Evolutionary conservation across 305 asterid genomes (phyloP).

Genomic region (Solanum aculeatissimum): DNA sequence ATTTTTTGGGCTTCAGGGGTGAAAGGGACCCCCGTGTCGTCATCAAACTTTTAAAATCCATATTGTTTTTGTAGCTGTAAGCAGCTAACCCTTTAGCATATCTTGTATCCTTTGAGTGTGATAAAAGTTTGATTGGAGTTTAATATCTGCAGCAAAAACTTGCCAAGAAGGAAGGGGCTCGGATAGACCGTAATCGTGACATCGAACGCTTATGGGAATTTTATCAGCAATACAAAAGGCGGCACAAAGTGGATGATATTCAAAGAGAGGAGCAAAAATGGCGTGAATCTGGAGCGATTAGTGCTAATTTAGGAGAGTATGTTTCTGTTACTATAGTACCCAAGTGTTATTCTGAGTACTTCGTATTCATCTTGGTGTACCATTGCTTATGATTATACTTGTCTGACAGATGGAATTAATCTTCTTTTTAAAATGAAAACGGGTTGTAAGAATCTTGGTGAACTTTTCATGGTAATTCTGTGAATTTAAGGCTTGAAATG

Average conservation of each 20-base stretch:
- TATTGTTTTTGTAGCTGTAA: not conserved
- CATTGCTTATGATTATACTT: not conserved
- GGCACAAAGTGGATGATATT: constrained; percentile 81
- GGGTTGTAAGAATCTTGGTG: not conserved
- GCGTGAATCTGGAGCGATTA: constrained; percentile 84
- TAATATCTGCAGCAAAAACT: constrained; percentile 73
- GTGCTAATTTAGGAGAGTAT: constrained; percentile 67
- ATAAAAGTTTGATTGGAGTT: not conserved
- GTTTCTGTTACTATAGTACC: constrained; percentile 12
- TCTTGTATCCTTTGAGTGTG: not conserved
- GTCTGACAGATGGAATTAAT: not conserved
- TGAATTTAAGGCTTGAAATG: not conserved
- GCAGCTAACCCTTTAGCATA: not conserved
- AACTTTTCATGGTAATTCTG: not conserved
- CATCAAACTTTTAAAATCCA: too few relatives aligned
- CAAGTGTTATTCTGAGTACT: not conserved
- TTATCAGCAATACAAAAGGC: constrained; percentile 77
- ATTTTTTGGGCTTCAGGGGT: too few relatives aligned
- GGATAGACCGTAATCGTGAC: constrained; percentile 77
- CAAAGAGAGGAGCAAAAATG: constrained; percentile 75
- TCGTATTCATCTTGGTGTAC: constrained; percentile 2
- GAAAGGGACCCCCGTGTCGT: too few relatives aligned
- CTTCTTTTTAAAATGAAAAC: not conserved
- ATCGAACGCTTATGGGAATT: constrained; percentile 84
- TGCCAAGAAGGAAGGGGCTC: constrained; percentile 74